Evolutionary conservation across 495 filamentous ascomycete species (phyloP).

Genomic region (Talaromyces borbonicus): DNA sequence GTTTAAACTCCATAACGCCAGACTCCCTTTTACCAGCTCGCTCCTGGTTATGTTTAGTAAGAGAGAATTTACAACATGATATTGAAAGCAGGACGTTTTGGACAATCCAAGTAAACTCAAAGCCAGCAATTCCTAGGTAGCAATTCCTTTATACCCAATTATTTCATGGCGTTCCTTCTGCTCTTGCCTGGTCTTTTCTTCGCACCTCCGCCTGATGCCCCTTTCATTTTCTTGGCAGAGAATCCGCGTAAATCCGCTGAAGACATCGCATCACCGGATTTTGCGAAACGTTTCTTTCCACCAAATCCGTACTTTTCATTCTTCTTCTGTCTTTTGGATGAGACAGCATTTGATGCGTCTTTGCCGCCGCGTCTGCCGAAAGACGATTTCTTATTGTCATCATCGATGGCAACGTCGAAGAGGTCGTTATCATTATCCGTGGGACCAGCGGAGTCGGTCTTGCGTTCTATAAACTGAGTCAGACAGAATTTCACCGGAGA

Average conservation of each 20-base stretch:
- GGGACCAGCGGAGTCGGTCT: slow-evolving; percentile 54
- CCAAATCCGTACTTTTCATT: slow-evolving; percentile 89
- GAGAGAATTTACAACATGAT: no score
- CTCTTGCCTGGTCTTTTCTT: slow-evolving; percentile 56
- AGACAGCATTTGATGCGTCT: slow-evolving; percentile 30
- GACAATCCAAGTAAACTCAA: no score
- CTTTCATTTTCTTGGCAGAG: slow-evolving; percentile 80
- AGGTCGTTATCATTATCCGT: slow-evolving; percentile 70
- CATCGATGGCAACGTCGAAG: slow-evolving; percentile 90
- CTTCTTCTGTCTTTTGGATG: slow-evolving; percentile 78
- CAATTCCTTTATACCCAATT: no score
- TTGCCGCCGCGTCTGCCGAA: slow-evolving; percentile 25
- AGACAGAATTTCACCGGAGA: slow-evolving; percentile 8
- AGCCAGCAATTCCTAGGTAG: no score
- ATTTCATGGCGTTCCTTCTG: slow-evolving; percentile 35
- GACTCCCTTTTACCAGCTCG: slow-evolving; percentile 3
- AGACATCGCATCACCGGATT: slow-evolving; percentile 77
- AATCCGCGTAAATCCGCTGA: slow-evolving; percentile 71
- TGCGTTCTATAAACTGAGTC: slow-evolving; percentile 55
- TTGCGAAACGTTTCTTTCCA: slow-evolving; percentile 81
- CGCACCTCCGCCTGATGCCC: slow-evolving; percentile 19
- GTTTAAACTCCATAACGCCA: slow-evolving; percentile 1
- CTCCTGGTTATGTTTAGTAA: not conserved
- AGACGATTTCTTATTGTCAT: slow-evolving; percentile 46
- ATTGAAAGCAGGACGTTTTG: no score